These are phyloP conservation scores for Globisporangium lucens DNA, from an alignment of 352 stramenopile species.

Conservation along the genomic window DNA sequence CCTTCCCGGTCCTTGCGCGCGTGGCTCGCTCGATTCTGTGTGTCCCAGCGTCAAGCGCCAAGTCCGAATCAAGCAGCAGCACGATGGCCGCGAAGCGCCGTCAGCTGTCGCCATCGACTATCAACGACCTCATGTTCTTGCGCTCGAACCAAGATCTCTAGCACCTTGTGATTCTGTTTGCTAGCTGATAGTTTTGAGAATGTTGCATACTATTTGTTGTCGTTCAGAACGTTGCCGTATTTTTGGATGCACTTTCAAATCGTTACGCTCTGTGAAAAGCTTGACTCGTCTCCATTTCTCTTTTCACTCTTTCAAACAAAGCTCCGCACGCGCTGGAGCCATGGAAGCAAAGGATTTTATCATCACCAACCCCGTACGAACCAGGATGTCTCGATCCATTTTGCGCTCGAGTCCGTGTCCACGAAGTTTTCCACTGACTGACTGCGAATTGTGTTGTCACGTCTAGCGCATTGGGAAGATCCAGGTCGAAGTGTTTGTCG, in stretches of 20 bases:
- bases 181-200: not conserved
- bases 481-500: conserved; percentile 87
- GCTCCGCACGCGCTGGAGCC: conserved; percentile 9
- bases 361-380: conserved; percentile 42
- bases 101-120: not conserved
- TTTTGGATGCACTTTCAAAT: not conserved
- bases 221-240: not conserved
- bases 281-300: not conserved
- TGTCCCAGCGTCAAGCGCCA: conserved; percentile 1
- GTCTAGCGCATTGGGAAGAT: conserved; percentile 62
- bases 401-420: not conserved
- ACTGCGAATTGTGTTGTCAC: not conserved
- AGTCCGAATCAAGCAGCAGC: not conserved
- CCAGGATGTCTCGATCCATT: not conserved
- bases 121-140: conserved; percentile 9
- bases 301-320: not conserved
- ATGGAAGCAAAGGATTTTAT: conserved; percentile 66
- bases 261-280: not conserved
- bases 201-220: not conserved
- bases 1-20: not conserved
- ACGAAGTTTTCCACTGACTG: not conserved
- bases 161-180: not conserved
- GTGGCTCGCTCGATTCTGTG: conserved; percentile 4
- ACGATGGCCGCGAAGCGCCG: not conserved
- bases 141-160: not conserved